phyloP scores from a whole-genome alignment of 768 basidiomycete genomes.

The Collybia nuda region DNA sequence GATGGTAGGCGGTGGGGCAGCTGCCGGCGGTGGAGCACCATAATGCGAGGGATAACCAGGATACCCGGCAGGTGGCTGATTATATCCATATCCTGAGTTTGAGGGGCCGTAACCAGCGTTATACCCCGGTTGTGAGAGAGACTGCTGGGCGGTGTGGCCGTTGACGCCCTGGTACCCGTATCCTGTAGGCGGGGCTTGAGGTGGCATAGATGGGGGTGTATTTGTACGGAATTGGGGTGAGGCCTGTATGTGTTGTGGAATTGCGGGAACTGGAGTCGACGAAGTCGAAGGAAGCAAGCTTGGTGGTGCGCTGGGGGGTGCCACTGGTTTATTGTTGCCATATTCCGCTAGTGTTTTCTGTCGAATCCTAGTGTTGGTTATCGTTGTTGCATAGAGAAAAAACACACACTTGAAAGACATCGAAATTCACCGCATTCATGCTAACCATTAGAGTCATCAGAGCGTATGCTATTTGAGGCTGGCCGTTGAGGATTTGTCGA shows the following conservation, averaged over 20 bases:
- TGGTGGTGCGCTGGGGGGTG: conserved; percentile 19
- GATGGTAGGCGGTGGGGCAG: conserved; percentile 23
- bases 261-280: conserved; percentile 38
- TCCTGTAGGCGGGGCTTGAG: conserved; percentile 7
- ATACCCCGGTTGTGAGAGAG: conserved; percentile 5
- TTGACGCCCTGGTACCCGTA: conserved; percentile 18
- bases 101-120: conserved; percentile 9
- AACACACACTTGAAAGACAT: conserved; percentile 66
- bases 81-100: conserved; percentile 15
- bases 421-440: conserved; percentile 71
- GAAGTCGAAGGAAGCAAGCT: conserved; percentile 25
- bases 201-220: conserved; percentile 30
- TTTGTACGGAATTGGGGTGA: conserved; percentile 29
- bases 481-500: conserved; percentile 63
- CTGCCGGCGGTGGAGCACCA: conserved; percentile 14
- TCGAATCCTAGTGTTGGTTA: neutral
- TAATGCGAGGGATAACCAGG: conserved; percentile 22
- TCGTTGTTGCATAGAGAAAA: neutral
- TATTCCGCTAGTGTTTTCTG: conserved; percentile 68
- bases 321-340: conserved; percentile 22
- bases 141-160: conserved; percentile 14
- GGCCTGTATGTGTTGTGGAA: conserved; percentile 45
- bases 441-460: conserved; percentile 77
- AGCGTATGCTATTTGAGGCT: conserved; percentile 77
- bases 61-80: conserved; percentile 15